These are phyloP conservation scores for Cryptosporidium meleagridis DNA, from an alignment of 169 alveolate species.

Conservation along the genomic window DNA sequence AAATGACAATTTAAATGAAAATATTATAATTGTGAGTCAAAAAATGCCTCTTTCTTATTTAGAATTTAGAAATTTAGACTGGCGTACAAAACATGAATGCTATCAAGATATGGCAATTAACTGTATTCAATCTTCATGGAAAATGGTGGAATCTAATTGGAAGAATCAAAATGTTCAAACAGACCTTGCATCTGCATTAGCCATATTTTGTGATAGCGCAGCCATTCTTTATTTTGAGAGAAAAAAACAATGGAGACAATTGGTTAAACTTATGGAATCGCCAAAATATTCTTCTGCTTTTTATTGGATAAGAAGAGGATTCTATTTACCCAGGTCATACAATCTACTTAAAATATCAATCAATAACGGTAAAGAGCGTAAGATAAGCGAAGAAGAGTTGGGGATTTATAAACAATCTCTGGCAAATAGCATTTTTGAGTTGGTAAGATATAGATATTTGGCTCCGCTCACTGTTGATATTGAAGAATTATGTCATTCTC, in stretches of 20 bases:
- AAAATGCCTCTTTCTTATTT: conserved; percentile 56
- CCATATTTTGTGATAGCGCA: conserved; percentile 59
- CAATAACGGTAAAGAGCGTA: conserved; percentile 27
- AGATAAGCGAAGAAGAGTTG: not conserved
- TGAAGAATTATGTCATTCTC: conserved; percentile 7
- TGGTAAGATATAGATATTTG: conserved; percentile 34
- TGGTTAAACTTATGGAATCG: conserved; percentile 16
- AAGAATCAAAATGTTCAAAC: conserved; percentile 32
- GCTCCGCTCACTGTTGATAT: conserved; percentile 57
- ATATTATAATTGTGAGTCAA: conserved; percentile 25
- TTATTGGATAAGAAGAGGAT: conserved; percentile 66
- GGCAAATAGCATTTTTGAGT: not conserved
- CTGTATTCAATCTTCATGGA: conserved; percentile 71
- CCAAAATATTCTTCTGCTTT: conserved; percentile 31
- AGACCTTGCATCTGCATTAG: conserved; percentile 67
- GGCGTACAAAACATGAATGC: conserved; percentile 73
- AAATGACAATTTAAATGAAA: not conserved
- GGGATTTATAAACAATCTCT: not conserved
- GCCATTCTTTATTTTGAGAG: conserved; percentile 54
- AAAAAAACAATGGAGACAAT: conserved; percentile 71
- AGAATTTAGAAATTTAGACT: conserved; percentile 52
- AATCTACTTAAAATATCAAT: not conserved
- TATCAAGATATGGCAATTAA: conserved; percentile 64
- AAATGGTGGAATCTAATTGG: conserved; percentile 53
- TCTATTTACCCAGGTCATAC: conserved; percentile 33